Evolutionary conservation across 2,329 filamentous ascomycete species (phyloP), one percentile per base, ranked within the genome.

Genomic region (Daldinia eschscholtzii): DNA sequence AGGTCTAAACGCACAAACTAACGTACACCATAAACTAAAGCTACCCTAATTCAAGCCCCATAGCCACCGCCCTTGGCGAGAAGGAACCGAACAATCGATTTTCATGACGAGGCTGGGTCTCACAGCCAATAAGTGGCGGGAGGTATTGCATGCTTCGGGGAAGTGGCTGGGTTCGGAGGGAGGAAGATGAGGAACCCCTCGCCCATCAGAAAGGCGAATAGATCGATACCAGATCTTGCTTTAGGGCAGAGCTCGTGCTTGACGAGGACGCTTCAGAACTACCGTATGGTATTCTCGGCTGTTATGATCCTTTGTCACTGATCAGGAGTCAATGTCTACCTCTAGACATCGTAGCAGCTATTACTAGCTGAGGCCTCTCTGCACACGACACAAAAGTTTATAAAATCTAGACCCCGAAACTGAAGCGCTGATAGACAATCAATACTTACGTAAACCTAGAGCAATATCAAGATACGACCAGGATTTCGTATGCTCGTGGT

Each of bases 401-500:
- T 28, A 6, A 48, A 1, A 26, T 23, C 12, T 28, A 48, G 23
- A 28, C 12, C 6, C 13, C 44, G 10, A 28, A 28, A 28, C 26
- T 28, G 44, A 28, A 26, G 23, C 23, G 6, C 13, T 48, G 23
- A 15, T 3, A 26, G 44, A 28, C 44, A 48, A 28, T 28, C 23
- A n/a, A 48, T 28, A n/a, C 23, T 13, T 26, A 55, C 33, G 23
- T 6, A 52, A 26, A 26, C 6, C 9, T 12, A n/a, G 12, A 35
- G 37, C 13, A 9, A 20, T 4, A 13, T 26, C 7, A 23, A 12
- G 46, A 46, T 23, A 7, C 52, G 13, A 30, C 26, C 20, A 46
- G 44, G 4, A 57, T 59, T 44, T 61, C 41, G 30, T 52, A 63
- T 64, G 33, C 52, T 68, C 56, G 57, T 56, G 41, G 41, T 57